phyloP scores from a whole-genome alignment of 2,329 filamentous ascomycete genomes.

The Aspergillus fijiensis region DNA sequence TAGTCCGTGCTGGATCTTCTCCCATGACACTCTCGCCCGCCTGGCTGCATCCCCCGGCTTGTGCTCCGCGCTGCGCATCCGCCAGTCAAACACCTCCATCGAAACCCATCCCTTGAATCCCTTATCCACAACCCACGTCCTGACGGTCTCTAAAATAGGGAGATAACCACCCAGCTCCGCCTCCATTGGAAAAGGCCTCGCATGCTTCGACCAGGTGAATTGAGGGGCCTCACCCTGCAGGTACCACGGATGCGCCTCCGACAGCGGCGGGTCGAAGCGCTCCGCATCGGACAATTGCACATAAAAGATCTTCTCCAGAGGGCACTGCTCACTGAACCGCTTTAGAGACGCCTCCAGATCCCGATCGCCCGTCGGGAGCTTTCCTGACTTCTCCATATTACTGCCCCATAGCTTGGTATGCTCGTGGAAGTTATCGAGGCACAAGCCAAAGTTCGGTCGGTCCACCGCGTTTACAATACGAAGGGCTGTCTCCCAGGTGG shows the following conservation, averaged over 20 bases:
- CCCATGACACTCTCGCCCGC: conserved; percentile 22
- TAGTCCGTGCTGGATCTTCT: conserved; percentile 16
- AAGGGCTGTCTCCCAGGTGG: conserved; percentile 36
- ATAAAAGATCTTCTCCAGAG: conserved; percentile 35
- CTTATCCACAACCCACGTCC: conserved; percentile 30
- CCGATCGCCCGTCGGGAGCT: conserved; percentile 21
- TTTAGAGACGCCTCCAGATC: conserved; percentile 25
- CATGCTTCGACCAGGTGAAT: conserved; percentile 33
- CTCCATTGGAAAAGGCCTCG: conserved; percentile 34
- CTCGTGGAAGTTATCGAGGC: conserved; percentile 40
- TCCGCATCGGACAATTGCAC: conserved; percentile 40
- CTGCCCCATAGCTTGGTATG: conserved; percentile 35
- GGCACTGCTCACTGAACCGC: conserved; percentile 19
- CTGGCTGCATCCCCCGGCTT: conserved; percentile 18
- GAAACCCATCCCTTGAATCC: conserved; percentile 35
- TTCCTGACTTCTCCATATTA: conserved; percentile 24
- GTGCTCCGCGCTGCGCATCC: conserved; percentile 24
- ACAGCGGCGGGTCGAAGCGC: conserved; percentile 32
- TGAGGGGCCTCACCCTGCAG: conserved; percentile 27
- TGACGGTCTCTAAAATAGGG: conserved; percentile 29
- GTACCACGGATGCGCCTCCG: conserved; percentile 31
- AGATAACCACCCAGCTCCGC: conserved; percentile 26
- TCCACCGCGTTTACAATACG: conserved; percentile 28
- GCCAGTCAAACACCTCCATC: conserved; percentile 34
- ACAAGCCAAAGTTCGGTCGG: conserved; percentile 39